Evolutionary conservation across 768 basidiomycete species (phyloP), one percentile per base, ranked within the genome.

Genomic region (Melanogaster broomeanus): DNA sequence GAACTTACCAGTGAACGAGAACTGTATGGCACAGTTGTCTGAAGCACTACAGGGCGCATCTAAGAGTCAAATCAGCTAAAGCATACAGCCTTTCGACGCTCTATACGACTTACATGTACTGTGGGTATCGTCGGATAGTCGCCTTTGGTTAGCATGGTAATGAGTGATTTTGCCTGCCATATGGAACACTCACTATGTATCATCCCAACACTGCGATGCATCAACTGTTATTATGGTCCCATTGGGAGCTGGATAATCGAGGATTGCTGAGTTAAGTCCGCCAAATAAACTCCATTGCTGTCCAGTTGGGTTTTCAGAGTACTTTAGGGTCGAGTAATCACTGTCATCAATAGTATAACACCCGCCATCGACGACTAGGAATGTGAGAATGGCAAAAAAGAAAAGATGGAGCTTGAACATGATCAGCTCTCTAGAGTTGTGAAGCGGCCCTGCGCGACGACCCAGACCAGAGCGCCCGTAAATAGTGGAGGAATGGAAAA

Each of bases 311-410:
- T 67, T 67, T 37, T 62, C 59, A 7, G 65, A 66, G 48, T 54
- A 65, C 28, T 55, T 55, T 45, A 61, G 65, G 13, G 19, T 3
- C 12, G 65, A 62, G 42, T 62, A 62, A 16, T 67, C 35, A 45
- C 60, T 59, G 28, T 66, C 65, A 24, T 66, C 62, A 40, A 67
- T 64, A 18, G 54, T 60, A 48, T 66, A 66, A 25, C 65, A 63
- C 16, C 64, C 25, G 25, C 4, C 61, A 24, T 24, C 34, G 39
- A 57, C 50, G n/a, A 59, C 16, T n/a, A 13, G 39, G 22, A 22
- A 52, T 34, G 57, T 28, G 38, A 33, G 35, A 15, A 46, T 5
- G 35, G 39, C 19, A 40, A 46, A 43, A 18, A 58, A 16, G 1
- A 55, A 31, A 27, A 35, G 15, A 31, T 10, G 38, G 39, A 41